Conservation (phyloP, 2,329 filamentous ascomycete species). For the Camillea tinctor region DNA sequence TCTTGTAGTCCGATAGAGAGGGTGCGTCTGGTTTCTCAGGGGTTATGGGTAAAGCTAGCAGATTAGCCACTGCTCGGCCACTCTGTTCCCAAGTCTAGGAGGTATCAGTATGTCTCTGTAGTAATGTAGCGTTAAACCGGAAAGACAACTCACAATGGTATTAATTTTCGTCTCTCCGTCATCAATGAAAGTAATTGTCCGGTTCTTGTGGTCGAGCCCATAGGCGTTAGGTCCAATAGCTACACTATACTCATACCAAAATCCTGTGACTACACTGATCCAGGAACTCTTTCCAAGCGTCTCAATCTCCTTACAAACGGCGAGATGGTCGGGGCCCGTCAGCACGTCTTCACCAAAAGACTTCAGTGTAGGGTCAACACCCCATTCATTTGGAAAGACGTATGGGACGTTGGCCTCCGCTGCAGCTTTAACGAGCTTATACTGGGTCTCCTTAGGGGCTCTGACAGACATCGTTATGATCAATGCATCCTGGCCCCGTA, state of each 20-base stretch:
- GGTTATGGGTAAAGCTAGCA: slow-evolving; percentile 47
- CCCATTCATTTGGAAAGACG: slow-evolving; percentile 54
- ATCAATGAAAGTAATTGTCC: slow-evolving; percentile 48
- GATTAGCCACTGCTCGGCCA: slow-evolving; percentile 49
- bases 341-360: slow-evolving; percentile 34
- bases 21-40: slow-evolving; percentile 34
- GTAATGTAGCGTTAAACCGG: not conserved
- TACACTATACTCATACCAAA: slow-evolving; percentile 56
- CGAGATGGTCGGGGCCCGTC: slow-evolving; percentile 22
- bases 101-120: not conserved
- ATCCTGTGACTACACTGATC: slow-evolving; percentile 44
- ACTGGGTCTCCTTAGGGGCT: slow-evolving; percentile 45
- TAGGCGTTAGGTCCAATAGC: slow-evolving; percentile 38
- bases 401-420: slow-evolving; percentile 53
- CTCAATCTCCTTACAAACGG: slow-evolving; percentile 39
- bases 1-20: slow-evolving; percentile 44
- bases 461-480: slow-evolving; percentile 50
- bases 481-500: slow-evolving; percentile 55
- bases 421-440: slow-evolving; percentile 53
- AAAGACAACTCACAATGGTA: slow-evolving; percentile 45
- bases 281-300: slow-evolving; percentile 40
- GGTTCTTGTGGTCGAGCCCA: slow-evolving; percentile 49
- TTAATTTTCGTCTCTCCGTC: slow-evolving; percentile 57
- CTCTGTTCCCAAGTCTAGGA: slow-evolving; percentile 30
- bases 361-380: slow-evolving; percentile 39